Evolutionary conservation across 1,284 basidiomycete species (phyloP), one percentile per base, ranked within the genome.

Genomic region (Trichosporon inkin): DNA sequence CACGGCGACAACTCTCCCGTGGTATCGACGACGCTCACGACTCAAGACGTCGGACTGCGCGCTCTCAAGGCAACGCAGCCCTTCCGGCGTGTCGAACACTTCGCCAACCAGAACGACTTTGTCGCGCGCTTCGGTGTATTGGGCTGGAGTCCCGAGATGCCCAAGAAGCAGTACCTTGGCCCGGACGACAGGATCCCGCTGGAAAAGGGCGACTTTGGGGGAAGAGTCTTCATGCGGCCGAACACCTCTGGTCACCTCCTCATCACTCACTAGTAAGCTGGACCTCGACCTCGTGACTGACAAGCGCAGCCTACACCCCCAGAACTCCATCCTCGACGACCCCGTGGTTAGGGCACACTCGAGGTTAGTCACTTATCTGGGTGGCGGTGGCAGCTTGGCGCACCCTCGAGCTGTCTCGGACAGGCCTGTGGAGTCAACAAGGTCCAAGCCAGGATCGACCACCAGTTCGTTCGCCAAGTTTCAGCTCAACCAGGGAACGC

Each of bases 61-160:
- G 28, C 56, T 13, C 8, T 28, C 17, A 56, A 69, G 67, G 34
- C 49, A 10, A 52, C 49, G n/a, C 58, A 54, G 36, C 57, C 62
- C 7, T 70, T 73, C 56, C 59, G 38, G 2, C 38, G 53, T 35
- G 63, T 72, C 20, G 73, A 73, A 59, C 73, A 75, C 60, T 75
- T 71, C 44, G 73, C 64, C 39, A 73, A 75, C 58, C 63, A 62
- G 20, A 51, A 53, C 34, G 73, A 75, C 59, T 71, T 67, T 55
- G 69, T 73, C 20, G 53, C 70, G 4, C 59, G 57, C 20, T 70
- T 72, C 36, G 73, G 73, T 28, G 63, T 64, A 17, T 52, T 64
- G 14, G 40, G 54, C 19, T 47, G 41, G 41, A 47, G 41, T 24
- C 41, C 52, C 16, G 11, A 13, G 22, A 47, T 47, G 41, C 41